Base-by-base conservation (phyloP, 2,329 filamentous ascomycete species). In the Fusarium compactum region DNA sequence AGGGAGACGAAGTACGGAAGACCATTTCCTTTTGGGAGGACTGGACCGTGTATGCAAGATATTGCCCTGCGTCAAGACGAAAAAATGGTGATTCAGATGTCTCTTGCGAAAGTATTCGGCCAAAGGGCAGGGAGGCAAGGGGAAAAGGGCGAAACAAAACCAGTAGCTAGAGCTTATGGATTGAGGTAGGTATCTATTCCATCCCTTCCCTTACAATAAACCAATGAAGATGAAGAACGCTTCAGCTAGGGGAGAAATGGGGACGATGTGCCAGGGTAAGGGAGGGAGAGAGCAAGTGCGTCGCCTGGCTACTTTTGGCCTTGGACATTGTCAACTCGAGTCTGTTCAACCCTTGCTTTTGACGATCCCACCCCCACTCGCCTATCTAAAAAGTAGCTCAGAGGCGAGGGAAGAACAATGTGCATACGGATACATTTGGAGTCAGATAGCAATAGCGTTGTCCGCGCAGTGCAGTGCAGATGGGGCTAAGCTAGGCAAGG, bases 21-120 rank as follows among this genome's bases (percentile, higher is more conserved):
- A 65, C 74, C 75, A 76, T 80, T 80, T 77, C 78, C 77, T 78
- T 78, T 80, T 70, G 67, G 34, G 34, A 70, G 71, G 72, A 66
- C 70, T 71, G 67, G 67, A 70, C 67, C 71, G 72, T 69, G 69
- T 76, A 77, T 80, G 78, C 78, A 77, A 69, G 73, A 71, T 73
- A 65, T 67, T 77, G 74, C 76, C 72, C 72, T 77, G 76, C 76
- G 60, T 77, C 65, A 65, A 78, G 67, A 54, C 47, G 47, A 56
- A 58, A 72, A 63, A 60, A 68, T 67, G 51, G 47, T 75, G 74
- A 73, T 75, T 70, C 74, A 76, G 72, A 75, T 71, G 45, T 55
- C 41, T 50, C 58, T 58, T 58, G 69, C 40, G 44, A 40, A 57
- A 54, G 61, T 64, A 69, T 55, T 57, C 57, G 61, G 56, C 47